Evolutionary conservation across 495 filamentous ascomycete species (phyloP).

Genomic region (Neurospora terricola): DNA sequence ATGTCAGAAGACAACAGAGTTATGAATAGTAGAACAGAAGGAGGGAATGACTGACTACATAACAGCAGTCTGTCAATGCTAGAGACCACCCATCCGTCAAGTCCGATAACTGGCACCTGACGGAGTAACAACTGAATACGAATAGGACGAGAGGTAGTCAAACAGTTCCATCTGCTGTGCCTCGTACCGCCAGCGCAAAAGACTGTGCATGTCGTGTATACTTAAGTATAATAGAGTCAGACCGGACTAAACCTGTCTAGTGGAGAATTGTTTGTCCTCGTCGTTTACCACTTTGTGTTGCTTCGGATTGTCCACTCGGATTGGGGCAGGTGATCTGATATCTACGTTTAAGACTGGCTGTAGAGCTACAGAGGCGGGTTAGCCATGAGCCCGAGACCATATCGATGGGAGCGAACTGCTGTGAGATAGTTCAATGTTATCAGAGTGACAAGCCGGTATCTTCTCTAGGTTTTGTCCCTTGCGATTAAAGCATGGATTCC

Average conservation of each 20-base stretch:
- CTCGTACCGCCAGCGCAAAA: not conserved
- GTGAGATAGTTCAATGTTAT: not conserved
- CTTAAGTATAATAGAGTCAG: not conserved
- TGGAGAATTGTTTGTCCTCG: not conserved
- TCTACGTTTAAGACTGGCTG: not conserved
- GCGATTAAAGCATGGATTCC: not conserved
- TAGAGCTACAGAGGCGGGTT: not conserved
- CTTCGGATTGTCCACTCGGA: not conserved
- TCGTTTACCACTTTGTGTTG: not conserved
- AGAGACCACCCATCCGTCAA: not conserved
- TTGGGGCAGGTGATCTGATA: not conserved
- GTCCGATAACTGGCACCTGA: not conserved
- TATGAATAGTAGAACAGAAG: not conserved
- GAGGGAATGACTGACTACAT: not conserved
- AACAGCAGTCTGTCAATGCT: not conserved
- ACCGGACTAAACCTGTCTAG: not conserved
- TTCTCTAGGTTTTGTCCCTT: not conserved
- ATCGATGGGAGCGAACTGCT: not conserved
- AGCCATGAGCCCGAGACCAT: no score
- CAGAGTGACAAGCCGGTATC: not conserved
- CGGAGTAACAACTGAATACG: no score
- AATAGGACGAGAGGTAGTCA: not conserved
- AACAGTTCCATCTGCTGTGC: not conserved
- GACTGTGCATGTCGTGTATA: not conserved
- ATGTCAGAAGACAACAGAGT: not conserved